Percentiles rank a stretch among this genome's conserved stretches.
These are phyloP conservation scores for Cenchrus fungigraminus DNA, from an alignment of 176 grass and related monocot species.

Conservation along the genomic window DNA sequence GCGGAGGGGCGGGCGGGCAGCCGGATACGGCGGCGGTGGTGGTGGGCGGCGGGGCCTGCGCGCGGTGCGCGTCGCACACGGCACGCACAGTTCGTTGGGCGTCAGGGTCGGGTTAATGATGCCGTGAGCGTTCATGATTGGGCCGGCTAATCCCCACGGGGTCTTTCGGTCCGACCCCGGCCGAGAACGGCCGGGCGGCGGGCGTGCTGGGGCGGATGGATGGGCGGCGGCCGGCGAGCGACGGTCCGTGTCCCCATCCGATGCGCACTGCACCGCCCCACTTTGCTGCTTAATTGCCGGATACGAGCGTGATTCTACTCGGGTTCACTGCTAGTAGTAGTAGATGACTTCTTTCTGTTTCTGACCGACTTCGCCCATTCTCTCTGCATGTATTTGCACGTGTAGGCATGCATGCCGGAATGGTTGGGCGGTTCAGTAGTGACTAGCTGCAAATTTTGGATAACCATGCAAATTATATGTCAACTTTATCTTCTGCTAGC, in stretches of 20 bases:
- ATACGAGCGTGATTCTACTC: neutral
- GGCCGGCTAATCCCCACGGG: neutral
- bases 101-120: slow-evolving; percentile 8
- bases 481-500: too few species aligned
- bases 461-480: too few species aligned
- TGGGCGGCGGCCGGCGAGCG: slow-evolving; percentile 2
- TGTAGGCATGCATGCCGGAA: too few species aligned
- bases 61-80: neutral
- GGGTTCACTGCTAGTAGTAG: neutral
- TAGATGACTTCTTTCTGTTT: neutral
- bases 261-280: slow-evolving; percentile 55
- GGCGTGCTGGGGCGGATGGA: neutral
- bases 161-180: slow-evolving; percentile 36
- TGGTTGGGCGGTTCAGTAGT: too few species aligned
- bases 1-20: too few species aligned
- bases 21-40: neutral
- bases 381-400: neutral
- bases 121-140: slow-evolving; percentile 42
- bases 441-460: too few species aligned
- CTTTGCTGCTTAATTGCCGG: neutral
- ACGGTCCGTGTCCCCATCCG: slow-evolving; percentile 36
- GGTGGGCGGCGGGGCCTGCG: slow-evolving; percentile 46
- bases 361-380: neutral
- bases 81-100: neutral
- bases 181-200: neutral